Evolutionary conservation across 768 basidiomycete genomes (phyloP).

Genomic region (Naganishia vaughanmartiniae): DNA sequence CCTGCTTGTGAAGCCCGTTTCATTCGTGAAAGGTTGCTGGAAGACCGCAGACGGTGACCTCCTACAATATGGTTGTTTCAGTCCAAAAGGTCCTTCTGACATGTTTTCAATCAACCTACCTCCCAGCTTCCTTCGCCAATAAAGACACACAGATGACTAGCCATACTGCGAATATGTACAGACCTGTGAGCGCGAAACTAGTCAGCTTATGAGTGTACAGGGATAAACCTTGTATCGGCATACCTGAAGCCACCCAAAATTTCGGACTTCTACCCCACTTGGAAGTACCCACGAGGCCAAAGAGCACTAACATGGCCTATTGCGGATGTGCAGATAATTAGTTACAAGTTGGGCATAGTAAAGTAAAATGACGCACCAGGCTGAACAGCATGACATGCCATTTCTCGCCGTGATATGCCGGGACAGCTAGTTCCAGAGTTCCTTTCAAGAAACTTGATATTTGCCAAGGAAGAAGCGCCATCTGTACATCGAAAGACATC

Average conservation of each 20-base stretch:
- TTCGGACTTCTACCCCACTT: conserved; percentile 47
- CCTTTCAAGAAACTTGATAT: conserved; percentile 42
- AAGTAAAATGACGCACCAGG: conserved; percentile 36
- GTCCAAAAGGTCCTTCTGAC: not conserved
- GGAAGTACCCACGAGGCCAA: conserved; percentile 40
- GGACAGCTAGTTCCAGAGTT: conserved; percentile 41
- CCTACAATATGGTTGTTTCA: not conserved
- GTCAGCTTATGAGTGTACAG: not conserved
- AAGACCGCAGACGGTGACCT: conserved; percentile 21
- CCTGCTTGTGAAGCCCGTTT: conserved; percentile 43
- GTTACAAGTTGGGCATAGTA: not conserved
- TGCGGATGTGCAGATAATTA: not conserved
- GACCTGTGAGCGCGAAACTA: conserved; percentile 21
- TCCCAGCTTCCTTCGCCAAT: conserved; percentile 28
- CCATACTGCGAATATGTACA: conserved; percentile 46
- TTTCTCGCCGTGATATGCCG: conserved; percentile 34
- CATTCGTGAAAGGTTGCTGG: conserved; percentile 37
- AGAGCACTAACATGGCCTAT: conserved; percentile 38
- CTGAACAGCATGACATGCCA: conserved; percentile 47
- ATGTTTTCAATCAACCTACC: not conserved
- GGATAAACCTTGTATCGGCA: not conserved
- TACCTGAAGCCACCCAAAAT: conserved; percentile 42
- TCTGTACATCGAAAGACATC: conserved; percentile 31
- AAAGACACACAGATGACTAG: conserved; percentile 41
- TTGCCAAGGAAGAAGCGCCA: conserved; percentile 46